Percentiles rank a stretch among this genome's conserved stretches.
These are phyloP conservation scores for Zangia roseola DNA, from an alignment of 768 basidiomycete genomes.

Conservation along the genomic window DNA sequence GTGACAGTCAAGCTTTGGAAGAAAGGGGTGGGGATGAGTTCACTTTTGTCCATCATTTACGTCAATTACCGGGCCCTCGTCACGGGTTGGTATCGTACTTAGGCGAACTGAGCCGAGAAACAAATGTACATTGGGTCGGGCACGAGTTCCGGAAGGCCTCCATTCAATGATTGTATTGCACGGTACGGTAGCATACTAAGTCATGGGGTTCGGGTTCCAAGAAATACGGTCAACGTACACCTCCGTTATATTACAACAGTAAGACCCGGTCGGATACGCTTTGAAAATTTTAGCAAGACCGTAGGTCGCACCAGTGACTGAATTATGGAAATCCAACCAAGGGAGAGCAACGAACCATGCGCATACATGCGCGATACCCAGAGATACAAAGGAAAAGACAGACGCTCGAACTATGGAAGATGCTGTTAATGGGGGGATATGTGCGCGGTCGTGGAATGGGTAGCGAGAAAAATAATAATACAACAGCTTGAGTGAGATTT, in stretches of 20 bases:
- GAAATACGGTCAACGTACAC: constrained; percentile 10
- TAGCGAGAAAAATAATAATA: constrained; percentile 21
- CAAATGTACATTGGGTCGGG: too few relatives aligned
- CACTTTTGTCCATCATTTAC: too few relatives aligned
- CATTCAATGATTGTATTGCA: too few relatives aligned
- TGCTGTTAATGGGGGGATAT: constrained; percentile 16
- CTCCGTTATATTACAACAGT: constrained; percentile 19
- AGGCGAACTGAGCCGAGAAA: too few relatives aligned
- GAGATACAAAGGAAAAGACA: constrained; percentile 15
- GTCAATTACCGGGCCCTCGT: too few relatives aligned
- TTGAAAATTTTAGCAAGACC: constrained; percentile 6
- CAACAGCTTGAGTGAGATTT: constrained; percentile 15
- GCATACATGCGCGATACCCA: constrained; percentile 24
- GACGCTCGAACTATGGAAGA: neutral
- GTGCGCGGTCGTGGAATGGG: constrained; percentile 5
- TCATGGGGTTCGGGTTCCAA: neutral
- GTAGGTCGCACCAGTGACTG: neutral
- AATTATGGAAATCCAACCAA: constrained; percentile 1
- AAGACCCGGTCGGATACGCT: constrained; percentile 6
- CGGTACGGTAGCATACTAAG: too few relatives aligned
- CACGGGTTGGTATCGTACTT: too few relatives aligned
- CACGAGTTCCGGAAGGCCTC: too few relatives aligned
- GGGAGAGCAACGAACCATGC: constrained; percentile 12
- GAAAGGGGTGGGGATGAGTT: too few relatives aligned
- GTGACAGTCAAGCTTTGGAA: too few relatives aligned